Base-by-base conservation (phyloP, 768 basidiomycete species). In the Amanita exitialis region DNA sequence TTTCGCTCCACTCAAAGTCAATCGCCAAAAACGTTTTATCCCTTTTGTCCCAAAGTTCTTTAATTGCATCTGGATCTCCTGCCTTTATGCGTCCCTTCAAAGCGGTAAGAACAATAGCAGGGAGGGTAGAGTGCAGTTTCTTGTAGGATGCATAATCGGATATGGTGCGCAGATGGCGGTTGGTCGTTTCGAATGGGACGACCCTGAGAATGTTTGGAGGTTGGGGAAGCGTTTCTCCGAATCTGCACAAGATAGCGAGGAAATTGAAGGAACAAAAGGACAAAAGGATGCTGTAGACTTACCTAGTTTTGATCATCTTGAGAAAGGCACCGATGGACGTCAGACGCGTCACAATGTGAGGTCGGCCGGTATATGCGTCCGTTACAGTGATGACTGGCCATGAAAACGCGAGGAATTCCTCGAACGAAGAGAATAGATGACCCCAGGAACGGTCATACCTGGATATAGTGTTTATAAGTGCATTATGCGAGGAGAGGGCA, bases 401-500 rank as follows among this genome's bases (percentile, higher is more conserved):
- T 36, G 83, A 86, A 63, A 90, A 90, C 10, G 77, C 72, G 32
- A 91, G 72, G 63, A 91, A 91, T 25, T 78, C 79, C 44, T 86
- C 84, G 60, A 90, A 90, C 0, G 83, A 77, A 44, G 81, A 77
- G 66, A 91, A 91, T 32, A 84, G 69, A 44, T 81, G 78, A 3
- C 85, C 83, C 89, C 88, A 91, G 23, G 84, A 76, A 49, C 81
- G 76, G 49, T 90, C 86, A 56, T 84, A 85, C 86, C 87, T 87
- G 49, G 20, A 23, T n/a, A 50, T 36, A 42, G 20, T 2, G 43
- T 12, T 28, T 3, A 21, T 32, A 23, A 21, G 18, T 16, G 28
- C 44, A 13, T n/a, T 35, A 7, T 35, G 35, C 23, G 34, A 39
- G 28, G 15, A 35, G 51, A 16, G 10, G 30, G 15, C 50, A 35